Percentiles rank a stretch among this genome's conserved stretches.
These are phyloP conservation scores for Mycena metata DNA, from an alignment of 768 basidiomycete species.

Conservation along the genomic window DNA sequence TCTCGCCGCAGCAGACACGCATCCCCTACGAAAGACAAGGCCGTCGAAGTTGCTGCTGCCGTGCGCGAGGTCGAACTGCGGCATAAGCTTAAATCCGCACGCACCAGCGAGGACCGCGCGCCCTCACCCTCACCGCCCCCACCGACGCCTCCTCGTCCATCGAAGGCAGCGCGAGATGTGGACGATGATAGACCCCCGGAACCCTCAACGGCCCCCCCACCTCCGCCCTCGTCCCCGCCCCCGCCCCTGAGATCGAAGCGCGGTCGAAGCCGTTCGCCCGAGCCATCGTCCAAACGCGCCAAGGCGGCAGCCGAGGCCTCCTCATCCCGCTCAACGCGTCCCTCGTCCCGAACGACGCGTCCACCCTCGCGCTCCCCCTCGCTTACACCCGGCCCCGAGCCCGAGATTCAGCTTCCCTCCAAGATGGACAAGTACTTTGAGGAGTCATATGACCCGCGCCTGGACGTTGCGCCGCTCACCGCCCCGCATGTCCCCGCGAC, in stretches of 20 bases:
- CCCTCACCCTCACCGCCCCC: slow-evolving; percentile 22
- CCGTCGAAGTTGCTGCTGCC: slow-evolving; percentile 35
- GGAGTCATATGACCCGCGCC: slow-evolving; percentile 88
- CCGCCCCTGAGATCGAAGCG: slow-evolving; percentile 33
- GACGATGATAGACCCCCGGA: slow-evolving; percentile 20
- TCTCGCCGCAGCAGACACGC: slow-evolving; percentile 45
- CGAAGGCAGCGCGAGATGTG: slow-evolving; percentile 38
- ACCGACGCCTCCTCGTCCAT: slow-evolving; percentile 12
- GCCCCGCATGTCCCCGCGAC: slow-evolving; percentile 76
- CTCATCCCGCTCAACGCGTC: slow-evolving; percentile 27
- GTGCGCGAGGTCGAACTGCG: slow-evolving; percentile 51
- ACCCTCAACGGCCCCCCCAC: slow-evolving; percentile 37
- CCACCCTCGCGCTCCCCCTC: slow-evolving; percentile 50
- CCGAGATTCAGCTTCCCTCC: slow-evolving; percentile 72
- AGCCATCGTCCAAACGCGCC: slow-evolving; percentile 19
- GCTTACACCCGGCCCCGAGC: slow-evolving; percentile 60
- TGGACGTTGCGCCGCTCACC: slow-evolving; percentile 85
- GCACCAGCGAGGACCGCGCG: slow-evolving; percentile 24
- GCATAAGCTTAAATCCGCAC: slow-evolving; percentile 47
- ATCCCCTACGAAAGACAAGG: slow-evolving; percentile 40
- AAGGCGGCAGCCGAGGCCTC: slow-evolving; percentile 16
- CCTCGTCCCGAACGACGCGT: not conserved
- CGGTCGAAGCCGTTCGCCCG: slow-evolving; percentile 25
- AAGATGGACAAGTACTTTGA: slow-evolving; percentile 99
- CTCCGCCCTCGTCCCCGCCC: slow-evolving; percentile 40